Evolutionary conservation across 129 eudicot genomes (phyloP), one percentile per base, ranked within the genome.

Genomic region (Lactuca saligna): DNA sequence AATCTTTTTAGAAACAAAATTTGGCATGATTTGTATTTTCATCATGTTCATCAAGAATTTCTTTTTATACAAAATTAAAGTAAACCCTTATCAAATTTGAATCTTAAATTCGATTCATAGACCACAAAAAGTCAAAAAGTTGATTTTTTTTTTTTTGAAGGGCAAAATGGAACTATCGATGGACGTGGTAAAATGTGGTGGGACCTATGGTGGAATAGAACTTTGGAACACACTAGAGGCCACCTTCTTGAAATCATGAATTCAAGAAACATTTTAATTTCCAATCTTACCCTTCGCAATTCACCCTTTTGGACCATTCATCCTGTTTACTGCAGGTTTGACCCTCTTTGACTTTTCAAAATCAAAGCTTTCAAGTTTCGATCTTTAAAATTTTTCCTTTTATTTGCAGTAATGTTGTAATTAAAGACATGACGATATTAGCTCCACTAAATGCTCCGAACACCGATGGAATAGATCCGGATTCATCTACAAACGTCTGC

Each of bases 181-280:
- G 99, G 97, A n/a, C 93, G 81, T 33, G 99, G 99, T 33, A 82
- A 87, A 76, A 89, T 93, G 92, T 93, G 99, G 99, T 93, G 99
- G 99, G 95, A 87, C 48, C 80, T 87, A 61, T 93, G 99, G 99
- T 87, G 99, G 99, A 93, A 93, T 73, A 89, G 88, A 70, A 93
- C 97, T 11, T 76, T 93, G 77, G 90, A 83, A 70, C 90, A 93
- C 86, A 93, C 99, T 48, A 87, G 99, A 83, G 99, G 99, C 50
- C 99, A 93, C 66, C 99, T 93, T 60, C 82, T 93, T 59, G 99
- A 93, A 65, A 67, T 93, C 20, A 78, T 87, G 66, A 85, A 89
- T 67, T 93, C 99, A 7, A 82, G 79, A 49, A 93, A 93, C 68
- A 74, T 93, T 49, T 80, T 93, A 74, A 89, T 93, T 53, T 87